phyloP scores from a whole-genome alignment of 495 filamentous ascomycete genomes.

The Daldinia decipiens region DNA sequence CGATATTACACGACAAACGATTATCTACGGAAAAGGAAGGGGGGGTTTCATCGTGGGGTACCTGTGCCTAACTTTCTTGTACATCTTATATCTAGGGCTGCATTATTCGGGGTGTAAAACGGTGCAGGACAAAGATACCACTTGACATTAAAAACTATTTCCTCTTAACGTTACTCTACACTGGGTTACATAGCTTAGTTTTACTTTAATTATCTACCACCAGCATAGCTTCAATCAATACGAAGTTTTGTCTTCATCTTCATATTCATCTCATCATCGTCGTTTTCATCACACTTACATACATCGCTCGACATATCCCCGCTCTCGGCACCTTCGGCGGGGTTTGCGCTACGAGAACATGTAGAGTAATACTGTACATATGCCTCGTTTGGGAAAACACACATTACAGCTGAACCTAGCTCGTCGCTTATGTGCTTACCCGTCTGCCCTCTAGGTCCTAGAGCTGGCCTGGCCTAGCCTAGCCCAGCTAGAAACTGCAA shows the following conservation, averaged over 20 bases:
- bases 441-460: neutral
- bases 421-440: neutral
- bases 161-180: neutral
- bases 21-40: slow-evolving; percentile 12
- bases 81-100: slow-evolving; percentile 29
- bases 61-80: slow-evolving; percentile 32
- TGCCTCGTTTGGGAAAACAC: neutral
- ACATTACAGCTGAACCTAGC: neutral
- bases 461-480: neutral
- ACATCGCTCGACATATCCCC: neutral
- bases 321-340: neutral
- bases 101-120: slow-evolving; percentile 40
- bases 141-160: slow-evolving; percentile 29
- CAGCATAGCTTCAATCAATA: neutral
- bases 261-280: neutral
- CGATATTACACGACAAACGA: neutral
- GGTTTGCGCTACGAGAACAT: neutral
- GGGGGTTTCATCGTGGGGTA: neutral
- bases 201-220: neutral
- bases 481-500: neutral
- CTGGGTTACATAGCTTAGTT: neutral
- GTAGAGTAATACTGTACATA: neutral
- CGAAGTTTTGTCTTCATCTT: neutral
- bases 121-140: slow-evolving; percentile 40
- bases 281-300: neutral